A percentile compares a stretch with the other conserved stretches of the same genome.
Evolutionary conservation across 2,329 filamentous ascomycete species (phyloP).

Genomic region (Hortaea sp.): DNA sequence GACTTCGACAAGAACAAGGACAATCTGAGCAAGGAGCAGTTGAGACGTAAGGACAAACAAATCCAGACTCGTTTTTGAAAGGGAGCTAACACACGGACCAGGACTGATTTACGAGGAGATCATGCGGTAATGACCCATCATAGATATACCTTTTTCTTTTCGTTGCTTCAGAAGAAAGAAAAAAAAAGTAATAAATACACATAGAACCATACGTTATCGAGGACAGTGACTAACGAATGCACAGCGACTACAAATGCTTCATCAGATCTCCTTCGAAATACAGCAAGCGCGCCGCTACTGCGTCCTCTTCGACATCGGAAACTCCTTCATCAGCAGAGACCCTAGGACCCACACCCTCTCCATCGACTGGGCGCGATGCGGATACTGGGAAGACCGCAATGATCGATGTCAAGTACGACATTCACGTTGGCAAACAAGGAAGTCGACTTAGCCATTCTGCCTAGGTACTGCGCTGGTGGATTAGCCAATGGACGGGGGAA

Average conservation of each 20-base stretch:
- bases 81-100: conserved; percentile 19
- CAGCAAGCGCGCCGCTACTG: not conserved
- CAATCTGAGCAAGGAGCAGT: conserved; percentile 91
- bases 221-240: not conserved
- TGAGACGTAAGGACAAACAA: conserved; percentile 57
- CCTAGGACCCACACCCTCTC: too few species aligned
- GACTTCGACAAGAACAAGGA: conserved; percentile 99
- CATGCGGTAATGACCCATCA: conserved; percentile 49
- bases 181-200: too few species aligned
- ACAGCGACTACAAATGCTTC: not conserved
- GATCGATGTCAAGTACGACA: not conserved
- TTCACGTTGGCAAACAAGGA: not conserved
- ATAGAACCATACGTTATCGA: not conserved
- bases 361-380: not conserved
- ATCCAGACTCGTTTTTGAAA: not conserved
- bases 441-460: too few species aligned
- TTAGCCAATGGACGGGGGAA: too few species aligned
- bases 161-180: not conserved
- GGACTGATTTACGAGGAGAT: conserved; percentile 95
- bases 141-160: not conserved
- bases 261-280: not conserved
- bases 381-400: not conserved
- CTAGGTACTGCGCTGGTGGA: too few species aligned
- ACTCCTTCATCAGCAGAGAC: too few species aligned
- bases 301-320: not conserved